Base-by-base conservation (phyloP, 352 stramenopile genomes). In the Pythium folliculosum region DNA sequence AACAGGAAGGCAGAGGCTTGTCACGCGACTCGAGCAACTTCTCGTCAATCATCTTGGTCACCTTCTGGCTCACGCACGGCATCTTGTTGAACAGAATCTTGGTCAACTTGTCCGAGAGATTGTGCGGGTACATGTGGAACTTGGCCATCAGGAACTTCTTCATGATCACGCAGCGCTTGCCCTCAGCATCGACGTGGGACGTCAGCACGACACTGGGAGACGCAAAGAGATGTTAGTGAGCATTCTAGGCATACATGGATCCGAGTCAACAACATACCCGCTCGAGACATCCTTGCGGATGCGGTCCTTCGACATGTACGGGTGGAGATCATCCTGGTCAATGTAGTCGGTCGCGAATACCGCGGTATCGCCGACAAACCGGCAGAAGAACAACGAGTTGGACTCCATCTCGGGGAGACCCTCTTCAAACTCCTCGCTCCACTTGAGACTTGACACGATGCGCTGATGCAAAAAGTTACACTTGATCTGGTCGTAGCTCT, bases 401-500 rank as follows among this genome's bases (percentile, higher is more conserved):
- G 82, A 90, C 71, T 92, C 84, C 54, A 90, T 77, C 32, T 91
- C 82, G 6, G 79, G 82, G 74, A 90, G 78, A 27, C 77, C 77
- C 17, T 77, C 61, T 19, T 66, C 37, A 48, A 78, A 71, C 6
- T 80, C 67, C 10, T 80, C 73, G 17, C 82, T 76, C 80, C 80
- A 89, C 58, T 89, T 73, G 72, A 92, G 80, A 66, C 78, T 90
- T 38, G 84, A 89, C 22, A 92, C 76, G 55, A 90, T 90, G 60
- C 84, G 84, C 53, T 92, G 84, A 57, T 92, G 84, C 77, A 92
- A 86, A 47, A 90, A 90, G 63, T 90, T 90, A 70, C 84, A 92
- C 62, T 87, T 88, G 60, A 90, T 89, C 52, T 80, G 81, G 65
- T 90, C 84, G 44, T 89, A 89, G 32, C 78, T 88, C 73, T 92